phyloP scores from a whole-genome alignment of 768 basidiomycete species.

The Filobasidium wieringae region DNA sequence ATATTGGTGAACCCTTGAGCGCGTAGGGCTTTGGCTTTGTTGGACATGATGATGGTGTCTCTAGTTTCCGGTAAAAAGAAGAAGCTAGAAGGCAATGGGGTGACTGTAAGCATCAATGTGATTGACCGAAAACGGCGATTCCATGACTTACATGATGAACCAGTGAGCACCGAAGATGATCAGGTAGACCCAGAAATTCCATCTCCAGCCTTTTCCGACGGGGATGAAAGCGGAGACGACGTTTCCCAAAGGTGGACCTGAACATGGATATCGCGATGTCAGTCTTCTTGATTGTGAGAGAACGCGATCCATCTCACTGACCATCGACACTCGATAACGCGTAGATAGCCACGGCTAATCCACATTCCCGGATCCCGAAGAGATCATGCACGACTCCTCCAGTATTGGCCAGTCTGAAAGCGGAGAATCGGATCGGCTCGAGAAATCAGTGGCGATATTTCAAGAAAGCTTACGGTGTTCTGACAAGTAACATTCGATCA shows the following conservation, averaged over 20 bases:
- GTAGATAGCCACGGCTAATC: constrained; percentile 10
- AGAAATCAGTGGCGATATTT: constrained; percentile 19
- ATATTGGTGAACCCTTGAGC: too few relatives aligned
- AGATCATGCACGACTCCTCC: constrained; percentile 26
- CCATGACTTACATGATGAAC: constrained; percentile 14
- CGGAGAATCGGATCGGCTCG: constrained; percentile 18
- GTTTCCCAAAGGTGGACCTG: constrained; percentile 23
- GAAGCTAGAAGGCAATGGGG: too few relatives aligned
- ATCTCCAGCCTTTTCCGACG: constrained; percentile 6
- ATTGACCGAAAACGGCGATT: neutral
- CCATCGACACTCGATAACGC: too few relatives aligned
- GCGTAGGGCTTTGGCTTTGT: too few relatives aligned
- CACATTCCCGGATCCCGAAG: constrained; percentile 23
- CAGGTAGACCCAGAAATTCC: constrained; percentile 10
- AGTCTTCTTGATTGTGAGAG: too few relatives aligned
- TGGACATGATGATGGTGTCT: too few relatives aligned
- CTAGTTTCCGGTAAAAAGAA: too few relatives aligned
- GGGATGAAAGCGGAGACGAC: constrained; percentile 20
- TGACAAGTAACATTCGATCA: too few relatives aligned
- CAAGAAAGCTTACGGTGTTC: constrained; percentile 15
- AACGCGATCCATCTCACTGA: too few relatives aligned
- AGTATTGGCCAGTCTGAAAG: constrained; percentile 17
- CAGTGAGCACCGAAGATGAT: constrained; percentile 23
- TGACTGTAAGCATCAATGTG: neutral
- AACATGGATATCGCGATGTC: neutral